A percentile compares a stretch with the other conserved stretches of the same genome.
Evolutionary conservation across 2,329 filamentous ascomycete genomes (phyloP).

Genomic region (Malbranchea zuffiana): DNA sequence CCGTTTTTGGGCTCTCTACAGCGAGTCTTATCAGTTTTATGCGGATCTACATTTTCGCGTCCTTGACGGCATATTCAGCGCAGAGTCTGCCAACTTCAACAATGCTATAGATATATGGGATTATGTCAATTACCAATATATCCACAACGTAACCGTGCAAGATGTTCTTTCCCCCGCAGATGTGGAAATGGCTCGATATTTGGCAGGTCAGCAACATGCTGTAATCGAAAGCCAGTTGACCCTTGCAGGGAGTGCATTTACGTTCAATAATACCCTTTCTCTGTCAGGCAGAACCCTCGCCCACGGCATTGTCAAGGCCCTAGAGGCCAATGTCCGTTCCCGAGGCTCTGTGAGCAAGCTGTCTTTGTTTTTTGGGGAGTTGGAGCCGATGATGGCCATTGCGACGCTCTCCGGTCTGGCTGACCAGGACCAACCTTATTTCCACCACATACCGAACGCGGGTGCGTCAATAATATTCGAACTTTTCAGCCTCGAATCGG

Average conservation of each 20-base stretch:
- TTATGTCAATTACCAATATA: constrained; percentile 44
- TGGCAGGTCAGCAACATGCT: constrained; percentile 44
- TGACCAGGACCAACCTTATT: constrained; percentile 29
- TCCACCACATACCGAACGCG: constrained; percentile 40
- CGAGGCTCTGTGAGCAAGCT: constrained; percentile 33
- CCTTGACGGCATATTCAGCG: constrained; percentile 34
- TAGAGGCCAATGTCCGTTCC: constrained; percentile 30
- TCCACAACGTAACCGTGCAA: constrained; percentile 40
- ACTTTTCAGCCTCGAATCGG: constrained; percentile 36
- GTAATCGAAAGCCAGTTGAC: too few species aligned
- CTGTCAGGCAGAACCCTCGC: constrained; percentile 37
- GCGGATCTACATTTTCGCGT: constrained; percentile 33
- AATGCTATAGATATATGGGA: constrained; percentile 47
- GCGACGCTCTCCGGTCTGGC: constrained; percentile 38
- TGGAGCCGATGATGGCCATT: constrained; percentile 42
- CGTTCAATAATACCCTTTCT: constrained; percentile 28
- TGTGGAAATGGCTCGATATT: constrained; percentile 29
- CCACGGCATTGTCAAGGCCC: constrained; percentile 28
- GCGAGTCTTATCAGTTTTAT: constrained; percentile 37
- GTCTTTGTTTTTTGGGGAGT: constrained; percentile 40
- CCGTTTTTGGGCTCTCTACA: constrained; percentile 30
- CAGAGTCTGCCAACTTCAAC: constrained; percentile 35
- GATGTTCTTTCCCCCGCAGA: constrained; percentile 23
- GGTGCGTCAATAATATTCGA: constrained; percentile 44
- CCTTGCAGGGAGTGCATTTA: constrained; percentile 39